Evolutionary conservation across 306 rosid species (phyloP).

Genomic region (Astragalus glycyphyllos): DNA sequence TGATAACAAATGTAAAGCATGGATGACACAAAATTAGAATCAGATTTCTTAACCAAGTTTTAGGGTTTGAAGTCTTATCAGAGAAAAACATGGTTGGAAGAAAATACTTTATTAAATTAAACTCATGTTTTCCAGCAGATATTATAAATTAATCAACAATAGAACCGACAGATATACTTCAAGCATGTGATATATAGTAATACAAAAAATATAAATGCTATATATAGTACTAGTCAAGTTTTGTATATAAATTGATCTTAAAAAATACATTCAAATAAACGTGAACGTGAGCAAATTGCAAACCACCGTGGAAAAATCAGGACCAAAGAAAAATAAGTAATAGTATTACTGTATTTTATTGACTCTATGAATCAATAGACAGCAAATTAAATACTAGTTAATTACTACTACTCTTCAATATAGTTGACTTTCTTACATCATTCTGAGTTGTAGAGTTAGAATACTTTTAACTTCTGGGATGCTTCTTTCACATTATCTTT

Average conservation of each 20-base stretch:
- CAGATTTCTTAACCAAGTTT: too few species aligned
- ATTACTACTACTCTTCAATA: not conserved
- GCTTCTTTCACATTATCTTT: constrained; percentile 30
- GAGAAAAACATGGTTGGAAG: too few species aligned
- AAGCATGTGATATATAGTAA: too few species aligned
- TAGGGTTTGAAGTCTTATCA: too few species aligned
- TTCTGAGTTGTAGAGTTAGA: not conserved
- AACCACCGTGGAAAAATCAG: constrained; percentile 13
- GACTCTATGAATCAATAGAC: constrained; percentile 33
- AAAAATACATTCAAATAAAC: constrained; percentile 2
- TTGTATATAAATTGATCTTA: not conserved
- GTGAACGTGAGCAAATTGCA: constrained; percentile 37
- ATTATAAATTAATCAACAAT: too few species aligned
- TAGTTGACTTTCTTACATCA: constrained; percentile 36
- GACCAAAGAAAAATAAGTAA: constrained; percentile 14
- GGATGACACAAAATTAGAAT: too few species aligned
- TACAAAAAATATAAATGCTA: not conserved
- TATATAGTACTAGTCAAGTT: not conserved
- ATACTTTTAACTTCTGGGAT: not conserved
- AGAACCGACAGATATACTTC: too few species aligned
- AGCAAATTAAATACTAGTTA: not conserved
- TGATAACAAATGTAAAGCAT: too few species aligned
- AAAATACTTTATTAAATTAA: too few species aligned
- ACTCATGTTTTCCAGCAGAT: too few species aligned
- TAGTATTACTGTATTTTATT: constrained; percentile 38